Evolutionary conservation across 139 green algal genomes (phyloP), one percentile per base, ranked within the genome.

Genomic region (Zygnema circumcarinatum): DNA sequence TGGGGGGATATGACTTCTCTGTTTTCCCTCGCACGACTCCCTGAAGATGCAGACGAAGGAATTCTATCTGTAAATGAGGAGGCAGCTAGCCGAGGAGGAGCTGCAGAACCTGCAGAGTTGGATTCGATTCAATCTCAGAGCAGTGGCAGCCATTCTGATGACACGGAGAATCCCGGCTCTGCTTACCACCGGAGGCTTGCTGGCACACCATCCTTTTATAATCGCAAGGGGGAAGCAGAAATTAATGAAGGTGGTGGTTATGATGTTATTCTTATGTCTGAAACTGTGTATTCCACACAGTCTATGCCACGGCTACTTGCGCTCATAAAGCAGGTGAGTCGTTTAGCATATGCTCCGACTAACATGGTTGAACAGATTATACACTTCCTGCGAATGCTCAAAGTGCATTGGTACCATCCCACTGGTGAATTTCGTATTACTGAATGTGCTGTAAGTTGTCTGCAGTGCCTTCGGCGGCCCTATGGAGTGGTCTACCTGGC

Each of bases 401-500:
- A n/a, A n/a, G n/a, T n/a, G n/a, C n/a, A n/a, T n/a, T n/a, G n/a
- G n/a, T n/a, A n/a, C n/a, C n/a, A n/a, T n/a, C n/a, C n/a, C n/a
- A n/a, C n/a, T n/a, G n/a, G n/a, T n/a, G n/a, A n/a, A n/a, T n/a
- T n/a, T n/a, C n/a, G n/a, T n/a, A n/a, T n/a, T n/a, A n/a, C n/a
- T n/a, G n/a, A n/a, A n/a, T n/a, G n/a, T n/a, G n/a, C n/a, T n/a
- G n/a, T n/a, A n/a, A n/a, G n/a, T n/a, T n/a, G 7, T 73, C 29
- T 33, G 56, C 41, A 90, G 85, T 52, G 31, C 2, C 41, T 90
- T 68, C 67, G 68, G 1, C 33, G 67, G 21, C 86, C 86, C 22
- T 84, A 93, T 52, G 96, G 95, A 11, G 67, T 95, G 16, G 94
- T 94, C 29, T 94, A 94, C 38, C 83, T 99, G 41, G 96, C 95